Evolutionary conservation across 1,284 basidiomycete species (phyloP), one percentile per base, ranked within the genome.

Genomic region (Pascua guehoae): DNA sequence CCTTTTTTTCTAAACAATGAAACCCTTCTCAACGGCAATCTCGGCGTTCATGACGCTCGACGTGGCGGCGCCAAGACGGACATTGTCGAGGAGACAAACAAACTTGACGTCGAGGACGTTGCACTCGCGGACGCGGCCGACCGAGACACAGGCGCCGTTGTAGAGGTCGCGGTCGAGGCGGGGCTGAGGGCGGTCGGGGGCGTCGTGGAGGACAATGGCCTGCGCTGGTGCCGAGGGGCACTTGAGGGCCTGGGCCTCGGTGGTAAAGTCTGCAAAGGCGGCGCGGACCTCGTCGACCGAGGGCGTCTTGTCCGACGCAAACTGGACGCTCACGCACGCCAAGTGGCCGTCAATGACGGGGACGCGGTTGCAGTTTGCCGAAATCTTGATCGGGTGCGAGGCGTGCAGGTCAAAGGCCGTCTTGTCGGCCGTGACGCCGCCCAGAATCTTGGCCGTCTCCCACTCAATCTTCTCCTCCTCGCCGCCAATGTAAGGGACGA

Each of bases 21-120:
- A 79, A 12, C 89, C 91, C 78, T 89, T 91, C 54, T 88, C 77
- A 5, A 95, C 84, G n/a, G 93, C 94, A 42, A 90, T 80, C 81
- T 98, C 95, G 5, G 95, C 96, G 75, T 98, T 98, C 75, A 98
- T 95, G 74, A 99, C 91, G 60, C 90, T 93, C 68, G 89, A 92
- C 47, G 96, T 98, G 50, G 96, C 95, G 11, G 95, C 95, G 8
- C 96, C 95, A 65, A 98, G 90, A 67, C 88, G 87, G 61, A 98
- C 94, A 71, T 98, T 98, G 78, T 98, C 96, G 61, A 88, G 85
- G 57, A 99, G 81, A 47, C 92, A 89, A 43, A 98, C 89, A 74
- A 98, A 97, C 81, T 95, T 95, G 81, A 96, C 84, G 75, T 98
- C 96, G 56, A 98, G 77, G 24, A 98, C 93, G 41, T 85, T 82